Percentiles rank a stretch among this genome's conserved stretches.
phyloP scores from a whole-genome alignment of 306 rosid genomes.

The Vachellia pachyceras region DNA sequence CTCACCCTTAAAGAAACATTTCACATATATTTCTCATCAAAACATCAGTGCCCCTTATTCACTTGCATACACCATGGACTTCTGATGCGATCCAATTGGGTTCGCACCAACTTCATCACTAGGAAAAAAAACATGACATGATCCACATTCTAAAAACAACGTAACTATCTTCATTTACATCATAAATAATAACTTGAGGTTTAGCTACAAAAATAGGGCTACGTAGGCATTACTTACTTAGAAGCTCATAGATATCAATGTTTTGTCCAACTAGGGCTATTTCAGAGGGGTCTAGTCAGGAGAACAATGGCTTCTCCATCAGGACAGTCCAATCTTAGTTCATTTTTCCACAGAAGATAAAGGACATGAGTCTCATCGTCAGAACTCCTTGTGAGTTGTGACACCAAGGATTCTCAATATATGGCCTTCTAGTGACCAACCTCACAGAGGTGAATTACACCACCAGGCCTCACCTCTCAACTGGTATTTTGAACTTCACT shows the following conservation, averaged over 20 bases:
- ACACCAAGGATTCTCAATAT: constrained; percentile 11
- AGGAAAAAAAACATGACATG: constrained; percentile 5
- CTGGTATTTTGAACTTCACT: constrained; percentile 6
- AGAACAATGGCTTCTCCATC: constrained; percentile 13
- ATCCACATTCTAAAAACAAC: constrained; percentile 15
- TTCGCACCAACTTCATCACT: too few relatives aligned
- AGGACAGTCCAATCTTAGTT: background rate
- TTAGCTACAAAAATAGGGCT: constrained; percentile 5
- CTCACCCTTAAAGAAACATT: background rate
- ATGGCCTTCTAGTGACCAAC: constrained; percentile 13
- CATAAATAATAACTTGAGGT: background rate
- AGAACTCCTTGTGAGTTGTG: background rate
- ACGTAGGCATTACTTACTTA: too few relatives aligned
- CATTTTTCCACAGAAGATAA: background rate
- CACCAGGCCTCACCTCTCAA: background rate
- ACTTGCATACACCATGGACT: too few relatives aligned
- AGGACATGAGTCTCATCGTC: background rate
- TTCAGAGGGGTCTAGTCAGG: background rate
- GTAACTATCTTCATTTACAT: constrained; percentile 1
- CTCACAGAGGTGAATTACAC: background rate
- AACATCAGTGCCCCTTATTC: constrained; percentile 7
- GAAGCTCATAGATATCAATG: background rate
- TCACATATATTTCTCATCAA: background rate
- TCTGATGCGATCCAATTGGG: too few relatives aligned
- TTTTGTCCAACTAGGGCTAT: constrained; percentile 1